Base-by-base conservation (phyloP, 306 rosid genomes). In the Potentilla sterilis region DNA sequence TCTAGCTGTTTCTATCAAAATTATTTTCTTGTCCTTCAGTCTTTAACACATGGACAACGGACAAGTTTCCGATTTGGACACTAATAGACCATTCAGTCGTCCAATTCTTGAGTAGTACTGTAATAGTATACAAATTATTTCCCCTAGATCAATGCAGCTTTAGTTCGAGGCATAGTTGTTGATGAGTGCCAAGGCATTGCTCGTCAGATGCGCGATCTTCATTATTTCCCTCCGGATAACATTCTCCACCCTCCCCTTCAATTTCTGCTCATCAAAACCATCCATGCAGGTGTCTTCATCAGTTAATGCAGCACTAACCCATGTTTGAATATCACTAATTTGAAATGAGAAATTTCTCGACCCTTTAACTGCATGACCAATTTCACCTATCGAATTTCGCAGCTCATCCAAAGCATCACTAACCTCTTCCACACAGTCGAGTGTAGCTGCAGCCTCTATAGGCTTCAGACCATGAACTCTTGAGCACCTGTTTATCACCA, bases 261-360 rank as follows among this genome's bases (percentile, higher is more conserved):
- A 16, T 11, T 35, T 5, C 3, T 12, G 43, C 6, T 76, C 84
- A 4, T 40, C 80, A 46, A 85, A 80, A 2, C 86, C 89, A 2
- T 81, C 86, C 80, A 85, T 48, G 66, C 88, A 85, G 28, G 88
- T 85, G 48, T 76, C 82, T 37, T 70, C 82, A 38, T 85, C 76
- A 7, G 88, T 85, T 35, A 85, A 34, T 35, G 86, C 84, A n/a
- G 86, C 76, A 68, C 87, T 83, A 8, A 79, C 85, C 87, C 87
- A 86, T 10, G 87, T 86, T 67, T 83, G 79, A 49, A 86, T 73
- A 28, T 86, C 77, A 41, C 81, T 78, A 18, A 83, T 83, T 44
- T 63, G 65, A 58, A 68, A 42, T 47, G 10, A 63, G 48, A 83
- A 86, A 24, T 38, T 59, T 12, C 46, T 38, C 14, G 57, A 72